Percentiles rank a stretch among this genome's conserved stretches.
phyloP scores from a whole-genome alignment of 75 land plant genomes.

The Pinus tabuliformis region DNA sequence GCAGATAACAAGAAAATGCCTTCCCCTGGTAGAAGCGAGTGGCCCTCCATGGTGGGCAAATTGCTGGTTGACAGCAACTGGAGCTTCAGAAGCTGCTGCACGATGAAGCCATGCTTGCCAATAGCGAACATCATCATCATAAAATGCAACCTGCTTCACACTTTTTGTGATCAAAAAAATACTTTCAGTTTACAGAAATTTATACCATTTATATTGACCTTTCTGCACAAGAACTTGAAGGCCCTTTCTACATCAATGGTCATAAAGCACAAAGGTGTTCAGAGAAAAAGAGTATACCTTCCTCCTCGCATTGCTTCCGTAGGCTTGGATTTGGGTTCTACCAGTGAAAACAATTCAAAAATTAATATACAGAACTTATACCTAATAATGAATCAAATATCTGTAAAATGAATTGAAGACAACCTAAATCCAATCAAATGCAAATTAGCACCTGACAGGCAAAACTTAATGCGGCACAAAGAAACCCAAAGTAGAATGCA shows the following conservation, averaged over 20 bases:
- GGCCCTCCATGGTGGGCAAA: constrained; percentile 59
- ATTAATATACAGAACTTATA: not conserved
- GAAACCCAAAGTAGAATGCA: not conserved
- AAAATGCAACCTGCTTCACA: constrained; percentile 97
- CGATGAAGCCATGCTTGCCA: constrained; percentile 98
- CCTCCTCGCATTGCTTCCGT: constrained; percentile 94
- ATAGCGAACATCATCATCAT: constrained; percentile 97
- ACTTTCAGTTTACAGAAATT: constrained; percentile 6
- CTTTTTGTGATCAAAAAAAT: constrained; percentile 28
- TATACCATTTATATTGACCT: not conserved
- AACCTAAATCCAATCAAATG: not conserved
- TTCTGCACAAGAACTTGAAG: not conserved
- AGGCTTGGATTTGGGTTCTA: constrained; percentile 74
- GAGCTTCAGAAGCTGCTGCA: constrained; percentile 89
- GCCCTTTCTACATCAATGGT: not conserved
- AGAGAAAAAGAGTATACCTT: constrained; percentile 46
- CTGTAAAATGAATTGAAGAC: not conserved
- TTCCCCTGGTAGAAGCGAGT: constrained; percentile 77
- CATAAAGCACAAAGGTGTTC: not conserved
- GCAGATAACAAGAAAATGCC: constrained; percentile 98
- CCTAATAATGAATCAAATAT: not conserved
- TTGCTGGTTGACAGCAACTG: constrained; percentile 65
- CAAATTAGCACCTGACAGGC: not conserved
- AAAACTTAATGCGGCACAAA: not conserved
- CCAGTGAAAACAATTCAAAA: constrained; percentile 2